Evolutionary conservation across 305 asterid genomes (phyloP), one percentile per base, ranked within the genome.

Genomic region (Fraxinus latifolia): DNA sequence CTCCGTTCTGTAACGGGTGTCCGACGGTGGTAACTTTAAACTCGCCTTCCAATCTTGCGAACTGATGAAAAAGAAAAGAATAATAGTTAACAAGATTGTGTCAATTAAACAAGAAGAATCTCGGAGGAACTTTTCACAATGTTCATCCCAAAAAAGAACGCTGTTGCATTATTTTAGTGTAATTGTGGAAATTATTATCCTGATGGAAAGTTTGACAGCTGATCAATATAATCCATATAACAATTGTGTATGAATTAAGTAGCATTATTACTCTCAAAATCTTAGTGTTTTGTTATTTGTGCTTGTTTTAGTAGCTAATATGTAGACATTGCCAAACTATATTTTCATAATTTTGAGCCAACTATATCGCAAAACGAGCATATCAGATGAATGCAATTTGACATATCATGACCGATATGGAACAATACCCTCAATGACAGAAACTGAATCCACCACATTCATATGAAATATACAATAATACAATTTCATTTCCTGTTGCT

Each of bases 21-120:
- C 99, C 75, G 83, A 74, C 11, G 91, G 87, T 53, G 97, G 97
- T 74, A 91, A 71, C 88, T 86, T 91, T 77, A 95, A 84, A 72
- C 79, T 86, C 33, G 92, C 92, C 91, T 94, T 95, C 98, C 99
- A 95, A 82, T 95, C 97, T 91, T 94, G 95, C 0, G 97, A 91
- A 84, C 99, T 95, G 84, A 58, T 34, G 21, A 73, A 85, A 82
- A 77, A 36, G 44, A 75, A 79, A 29, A 68, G 84, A 33, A 62
- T 62, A 84, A 72, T n/a, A 31, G 21, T 11, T 23, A 23, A 53
- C 50, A 68, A 79, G 32, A 68, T 68, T 37, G 34, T 17, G 21
- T 58, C 32, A 85, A 50, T 68, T 27, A 32, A 71, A 76, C 67
- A 53, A 27, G 32, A 19, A 37, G 44, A 31, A 31, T 70, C 25